Evolutionary conservation across 768 basidiomycete species (phyloP).

Genomic region (Lyophyllum shimeji): DNA sequence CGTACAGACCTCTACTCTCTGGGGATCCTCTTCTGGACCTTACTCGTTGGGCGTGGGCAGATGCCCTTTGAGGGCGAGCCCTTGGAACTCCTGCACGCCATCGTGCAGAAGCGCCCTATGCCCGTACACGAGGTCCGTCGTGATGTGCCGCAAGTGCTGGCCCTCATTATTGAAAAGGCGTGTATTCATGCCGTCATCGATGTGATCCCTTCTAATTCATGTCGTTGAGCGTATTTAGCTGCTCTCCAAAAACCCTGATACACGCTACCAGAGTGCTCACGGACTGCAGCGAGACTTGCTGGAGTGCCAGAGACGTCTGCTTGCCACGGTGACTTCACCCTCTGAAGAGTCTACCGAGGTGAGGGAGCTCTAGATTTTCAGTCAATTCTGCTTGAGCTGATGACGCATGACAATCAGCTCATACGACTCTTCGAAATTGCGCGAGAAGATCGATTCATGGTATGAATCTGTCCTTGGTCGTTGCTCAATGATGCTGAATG

Average conservation of each 20-base stretch:
- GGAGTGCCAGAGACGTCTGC: conserved; percentile 64
- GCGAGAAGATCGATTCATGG: conserved; percentile 62
- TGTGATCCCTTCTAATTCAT: too few species aligned
- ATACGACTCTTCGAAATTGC: conserved; percentile 72
- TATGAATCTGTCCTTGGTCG: conserved; percentile 25
- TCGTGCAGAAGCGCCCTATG: conserved; percentile 73
- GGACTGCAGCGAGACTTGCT: conserved; percentile 68
- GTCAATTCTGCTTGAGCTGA: not conserved
- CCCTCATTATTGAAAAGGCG: conserved; percentile 69
- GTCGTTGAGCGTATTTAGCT: conserved; percentile 36
- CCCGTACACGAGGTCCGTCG: conserved; percentile 73
- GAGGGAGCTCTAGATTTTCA: conserved; percentile 3
- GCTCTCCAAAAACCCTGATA: conserved; percentile 66
- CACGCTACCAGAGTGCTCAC: conserved; percentile 69
- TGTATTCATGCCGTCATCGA: conserved; percentile 2
- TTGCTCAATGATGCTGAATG: too few species aligned
- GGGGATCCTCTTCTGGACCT: conserved; percentile 73
- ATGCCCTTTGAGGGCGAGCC: conserved; percentile 63
- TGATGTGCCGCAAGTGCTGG: conserved; percentile 71
- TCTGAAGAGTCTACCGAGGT: conserved; percentile 61
- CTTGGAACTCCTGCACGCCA: conserved; percentile 65
- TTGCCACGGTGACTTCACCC: conserved; percentile 55
- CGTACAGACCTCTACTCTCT: conserved; percentile 74
- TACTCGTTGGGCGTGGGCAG: conserved; percentile 67
- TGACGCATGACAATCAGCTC: conserved; percentile 37